Conservation (phyloP, 2,329 filamentous ascomycete genomes). For the Cercospora sp. region DNA sequence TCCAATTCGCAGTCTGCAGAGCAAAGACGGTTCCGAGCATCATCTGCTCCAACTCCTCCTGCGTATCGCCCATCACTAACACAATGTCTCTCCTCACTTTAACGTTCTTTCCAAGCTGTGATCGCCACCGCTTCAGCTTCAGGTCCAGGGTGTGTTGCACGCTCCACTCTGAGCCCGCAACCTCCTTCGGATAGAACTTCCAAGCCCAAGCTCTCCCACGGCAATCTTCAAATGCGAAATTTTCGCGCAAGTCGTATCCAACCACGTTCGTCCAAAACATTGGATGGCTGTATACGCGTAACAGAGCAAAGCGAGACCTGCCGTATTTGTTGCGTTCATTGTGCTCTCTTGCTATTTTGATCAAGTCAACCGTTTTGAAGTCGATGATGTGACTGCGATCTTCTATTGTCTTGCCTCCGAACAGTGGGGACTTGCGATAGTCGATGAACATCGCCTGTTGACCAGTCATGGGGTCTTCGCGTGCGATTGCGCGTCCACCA, state of each 20-base stretch:
- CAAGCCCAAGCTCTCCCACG: slow-evolving; percentile 49
- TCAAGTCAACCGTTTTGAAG: slow-evolving; percentile 39
- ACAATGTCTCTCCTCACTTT: slow-evolving; percentile 45
- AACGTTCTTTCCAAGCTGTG: slow-evolving; percentile 41
- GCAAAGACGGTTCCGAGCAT: slow-evolving; percentile 46
- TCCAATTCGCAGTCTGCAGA: slow-evolving; percentile 53
- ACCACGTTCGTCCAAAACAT: slow-evolving; percentile 52
- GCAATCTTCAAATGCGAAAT: slow-evolving; percentile 45
- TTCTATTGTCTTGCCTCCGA: slow-evolving; percentile 9
- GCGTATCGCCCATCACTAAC: slow-evolving; percentile 49
- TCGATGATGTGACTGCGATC: slow-evolving; percentile 38
- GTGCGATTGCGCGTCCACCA: slow-evolving; percentile 43
- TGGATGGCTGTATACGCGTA: slow-evolving; percentile 51
- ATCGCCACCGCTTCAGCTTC: slow-evolving; percentile 33
- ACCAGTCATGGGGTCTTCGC: slow-evolving; percentile 41
- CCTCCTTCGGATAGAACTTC: slow-evolving; percentile 50
- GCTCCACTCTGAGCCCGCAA: slow-evolving; percentile 47
- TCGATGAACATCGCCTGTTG: slow-evolving; percentile 49
- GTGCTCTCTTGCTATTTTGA: slow-evolving; percentile 38
- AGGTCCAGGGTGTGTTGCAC: slow-evolving; percentile 45
- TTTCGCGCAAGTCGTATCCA: neutral
- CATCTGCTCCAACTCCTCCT: slow-evolving; percentile 44
- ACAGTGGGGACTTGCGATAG: slow-evolving; percentile 32
- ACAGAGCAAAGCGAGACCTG: slow-evolving; percentile 43
- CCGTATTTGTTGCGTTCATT: slow-evolving; percentile 20